Evolutionary conservation across 2,329 filamentous ascomycete genomes (phyloP).

Genomic region (Arachnomyces sp.): DNA sequence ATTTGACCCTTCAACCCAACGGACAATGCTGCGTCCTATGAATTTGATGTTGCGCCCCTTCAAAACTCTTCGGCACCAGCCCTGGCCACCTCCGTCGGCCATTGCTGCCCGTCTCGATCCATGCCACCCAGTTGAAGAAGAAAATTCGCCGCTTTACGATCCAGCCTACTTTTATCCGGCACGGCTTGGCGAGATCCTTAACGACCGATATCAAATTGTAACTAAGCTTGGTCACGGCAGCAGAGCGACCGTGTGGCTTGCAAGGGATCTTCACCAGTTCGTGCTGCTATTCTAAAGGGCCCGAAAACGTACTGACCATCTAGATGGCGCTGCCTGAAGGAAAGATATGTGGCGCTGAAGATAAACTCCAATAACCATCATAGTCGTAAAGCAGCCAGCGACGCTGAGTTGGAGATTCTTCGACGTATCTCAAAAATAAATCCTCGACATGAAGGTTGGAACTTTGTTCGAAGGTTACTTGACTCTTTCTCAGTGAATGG

Average conservation of each 20-base stretch:
- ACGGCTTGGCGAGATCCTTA: constrained; percentile 15
- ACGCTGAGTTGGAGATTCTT: constrained; percentile 20
- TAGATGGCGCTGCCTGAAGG: constrained; percentile 16
- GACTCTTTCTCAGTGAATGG: constrained; percentile 22
- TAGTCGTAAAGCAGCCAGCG: constrained; percentile 3
- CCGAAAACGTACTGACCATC: constrained; percentile 3
- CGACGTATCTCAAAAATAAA: constrained; percentile 20
- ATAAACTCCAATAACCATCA: constrained; percentile 15
- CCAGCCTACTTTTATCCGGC: constrained; percentile 16
- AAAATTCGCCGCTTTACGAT: constrained; percentile 15
- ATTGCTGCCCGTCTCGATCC: constrained; percentile 1
- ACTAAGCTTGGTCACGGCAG: constrained; percentile 19
- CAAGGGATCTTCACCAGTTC: constrained; percentile 16
- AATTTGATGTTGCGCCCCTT: no score
- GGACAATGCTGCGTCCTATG: no score
- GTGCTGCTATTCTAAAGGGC: constrained; percentile 6
- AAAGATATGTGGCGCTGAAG: constrained; percentile 25
- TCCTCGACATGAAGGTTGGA: constrained; percentile 20
- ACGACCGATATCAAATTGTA: constrained; percentile 18
- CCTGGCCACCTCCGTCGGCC: constrained; percentile 3
- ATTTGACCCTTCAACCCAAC: no score
- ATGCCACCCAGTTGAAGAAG: constrained; percentile 4
- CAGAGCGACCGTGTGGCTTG: constrained; percentile 21
- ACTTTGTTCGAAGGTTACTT: constrained; percentile 21
- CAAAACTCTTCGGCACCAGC: no score